Evolutionary conservation across 2,329 filamentous ascomycete genomes (phyloP).

Genomic region (Paraphoma chrysanthemicola): DNA sequence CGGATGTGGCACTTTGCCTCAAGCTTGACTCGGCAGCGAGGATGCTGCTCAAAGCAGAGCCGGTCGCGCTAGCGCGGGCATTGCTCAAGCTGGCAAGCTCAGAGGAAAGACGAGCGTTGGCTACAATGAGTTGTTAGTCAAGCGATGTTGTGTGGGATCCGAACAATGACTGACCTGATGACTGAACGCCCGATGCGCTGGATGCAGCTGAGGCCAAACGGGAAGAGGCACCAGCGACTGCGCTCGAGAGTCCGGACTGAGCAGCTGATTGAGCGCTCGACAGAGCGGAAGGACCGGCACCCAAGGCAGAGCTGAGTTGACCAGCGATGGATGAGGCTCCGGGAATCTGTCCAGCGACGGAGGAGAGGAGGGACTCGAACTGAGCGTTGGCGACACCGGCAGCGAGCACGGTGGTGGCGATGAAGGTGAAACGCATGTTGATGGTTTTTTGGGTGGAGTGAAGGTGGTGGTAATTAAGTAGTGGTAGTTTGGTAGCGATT

Average conservation of each 20-base stretch:
- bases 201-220: conserved; percentile 8
- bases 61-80: conserved; percentile 13
- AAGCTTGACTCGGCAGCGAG: conserved; percentile 1
- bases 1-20: conserved; percentile 11
- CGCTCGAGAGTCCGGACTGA: conserved; percentile 12
- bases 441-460: conserved; percentile 7
- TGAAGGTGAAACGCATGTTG: conserved; percentile 47
- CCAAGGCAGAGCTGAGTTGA: conserved; percentile 14
- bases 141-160: too few species aligned
- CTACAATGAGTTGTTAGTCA: not conserved
- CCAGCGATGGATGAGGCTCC: not conserved
- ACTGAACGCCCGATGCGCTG: conserved; percentile 15
- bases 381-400: conserved; percentile 23
- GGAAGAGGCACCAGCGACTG: conserved; percentile 10
- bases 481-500: conserved; percentile 13
- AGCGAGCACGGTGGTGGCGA: conserved; percentile 36
- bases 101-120: conserved; percentile 19
- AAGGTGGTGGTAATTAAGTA: conserved; percentile 2
- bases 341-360: conserved; percentile 20
- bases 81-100: conserved; percentile 19
- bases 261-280: conserved; percentile 10
- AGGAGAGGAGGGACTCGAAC: conserved; percentile 18
- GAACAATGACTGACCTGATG: conserved; percentile 3
- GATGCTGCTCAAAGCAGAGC: conserved; percentile 2
- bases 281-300: conserved; percentile 14